phyloP scores from a whole-genome alignment of 202 grass and related monocot genomes.

The Digitaria exilis region DNA sequence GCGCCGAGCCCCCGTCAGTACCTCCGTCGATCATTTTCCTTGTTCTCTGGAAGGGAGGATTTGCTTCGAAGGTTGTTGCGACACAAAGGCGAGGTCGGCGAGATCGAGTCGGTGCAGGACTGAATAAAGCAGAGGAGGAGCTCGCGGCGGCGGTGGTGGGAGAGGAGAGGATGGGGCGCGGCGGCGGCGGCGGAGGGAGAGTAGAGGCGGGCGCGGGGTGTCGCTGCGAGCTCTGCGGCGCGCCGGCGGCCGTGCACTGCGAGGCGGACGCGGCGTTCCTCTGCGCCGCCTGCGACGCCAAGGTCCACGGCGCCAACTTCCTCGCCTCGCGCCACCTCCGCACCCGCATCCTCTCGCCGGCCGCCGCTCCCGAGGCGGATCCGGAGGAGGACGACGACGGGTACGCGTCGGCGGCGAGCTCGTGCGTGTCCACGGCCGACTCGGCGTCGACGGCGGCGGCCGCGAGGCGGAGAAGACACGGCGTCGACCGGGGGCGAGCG shows the following conservation, averaged over 20 bases:
- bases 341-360: not conserved
- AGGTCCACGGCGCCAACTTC: constrained; percentile 90
- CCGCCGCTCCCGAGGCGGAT: too few relatives aligned
- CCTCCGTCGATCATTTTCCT: not conserved
- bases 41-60: not conserved
- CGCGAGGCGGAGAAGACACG: not conserved
- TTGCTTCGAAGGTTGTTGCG: not conserved
- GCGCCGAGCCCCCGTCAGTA: not conserved
- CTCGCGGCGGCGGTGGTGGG: not conserved
- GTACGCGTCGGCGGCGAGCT: constrained; percentile 19
- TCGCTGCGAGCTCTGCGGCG: constrained; percentile 66
- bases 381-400: not conserved
- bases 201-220: not conserved
- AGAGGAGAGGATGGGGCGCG: not conserved
- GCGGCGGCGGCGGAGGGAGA: not conserved
- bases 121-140: not conserved
- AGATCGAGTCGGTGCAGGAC: not conserved
- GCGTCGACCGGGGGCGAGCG: not conserved
- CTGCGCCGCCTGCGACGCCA: constrained; percentile 69
- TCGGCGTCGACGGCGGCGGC: constrained; percentile 11
- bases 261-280: constrained; percentile 77
- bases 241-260: constrained; percentile 72
- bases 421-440: constrained; percentile 51
- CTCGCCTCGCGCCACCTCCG: constrained; percentile 78
- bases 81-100: not conserved